These are phyloP conservation scores for Chrysoporthe austroafricana DNA, from an alignment of 2,329 filamentous ascomycete species.

Conservation along the genomic window DNA sequence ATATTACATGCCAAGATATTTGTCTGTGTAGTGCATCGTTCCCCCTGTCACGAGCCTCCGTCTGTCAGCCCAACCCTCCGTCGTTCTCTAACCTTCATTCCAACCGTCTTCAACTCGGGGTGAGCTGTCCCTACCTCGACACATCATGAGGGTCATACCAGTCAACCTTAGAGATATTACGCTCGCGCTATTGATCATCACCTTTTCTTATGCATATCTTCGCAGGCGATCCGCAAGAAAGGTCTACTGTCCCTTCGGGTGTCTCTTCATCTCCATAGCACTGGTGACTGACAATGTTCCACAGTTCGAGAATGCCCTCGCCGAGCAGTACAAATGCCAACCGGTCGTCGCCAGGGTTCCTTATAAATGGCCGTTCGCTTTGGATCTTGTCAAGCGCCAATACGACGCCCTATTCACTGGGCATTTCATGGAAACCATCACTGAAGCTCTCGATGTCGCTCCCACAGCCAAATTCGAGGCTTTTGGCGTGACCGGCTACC, in stretches of 20 bases:
- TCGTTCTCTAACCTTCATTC: neutral
- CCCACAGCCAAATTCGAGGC: constrained; percentile 28
- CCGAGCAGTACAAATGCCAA: constrained; percentile 28
- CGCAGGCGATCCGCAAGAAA: neutral
- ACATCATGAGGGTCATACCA: neutral
- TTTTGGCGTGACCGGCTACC: constrained; percentile 25
- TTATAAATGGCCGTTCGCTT: constrained; percentile 32
- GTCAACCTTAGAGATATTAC: neutral
- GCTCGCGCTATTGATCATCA: neutral
- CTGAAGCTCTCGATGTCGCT: constrained; percentile 26
- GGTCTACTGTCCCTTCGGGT: neutral
- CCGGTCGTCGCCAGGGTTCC: constrained; percentile 28
- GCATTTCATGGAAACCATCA: constrained; percentile 28
- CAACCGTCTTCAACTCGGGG: neutral
- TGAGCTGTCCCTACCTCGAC: neutral
- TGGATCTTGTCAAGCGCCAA: constrained; percentile 31
- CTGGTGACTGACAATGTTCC: neutral
- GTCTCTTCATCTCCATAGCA: neutral
- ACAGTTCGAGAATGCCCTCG: constrained; percentile 18
- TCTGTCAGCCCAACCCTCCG: neutral
- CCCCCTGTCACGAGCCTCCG: constrained; percentile 1
- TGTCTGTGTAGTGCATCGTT: neutral
- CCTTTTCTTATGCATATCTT: neutral
- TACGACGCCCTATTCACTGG: constrained; percentile 25
- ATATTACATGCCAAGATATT: neutral